These are phyloP conservation scores for Salvia hispanica DNA, from an alignment of 257 asterid genomes.

Conservation along the genomic window DNA sequence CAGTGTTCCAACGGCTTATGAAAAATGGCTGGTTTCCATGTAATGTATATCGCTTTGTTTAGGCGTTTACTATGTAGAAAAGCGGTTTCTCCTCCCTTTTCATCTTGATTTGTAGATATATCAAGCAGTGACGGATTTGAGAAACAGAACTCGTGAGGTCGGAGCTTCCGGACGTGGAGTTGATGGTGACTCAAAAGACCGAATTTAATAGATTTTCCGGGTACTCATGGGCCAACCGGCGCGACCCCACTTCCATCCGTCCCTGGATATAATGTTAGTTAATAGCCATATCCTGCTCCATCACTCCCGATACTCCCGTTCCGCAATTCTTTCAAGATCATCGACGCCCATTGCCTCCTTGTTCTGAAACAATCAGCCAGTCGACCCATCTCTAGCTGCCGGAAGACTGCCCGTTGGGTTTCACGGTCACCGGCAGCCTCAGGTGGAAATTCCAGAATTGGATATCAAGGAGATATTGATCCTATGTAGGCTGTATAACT, in stretches of 20 bases:
- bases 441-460: conserved; percentile 72
- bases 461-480: conserved; percentile 64
- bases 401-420: conserved; percentile 43
- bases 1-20: conserved; percentile 2
- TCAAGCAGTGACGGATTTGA: not conserved
- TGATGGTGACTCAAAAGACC: conserved; percentile 1
- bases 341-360: conserved; percentile 51
- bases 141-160: not conserved
- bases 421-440: conserved; percentile 50
- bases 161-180: not conserved
- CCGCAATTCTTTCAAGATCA: conserved; percentile 60
- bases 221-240: too few species aligned
- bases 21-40: not conserved
- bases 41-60: not conserved
- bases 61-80: conserved; percentile 11
- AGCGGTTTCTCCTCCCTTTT: not conserved
- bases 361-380: conserved; percentile 45
- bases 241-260: conserved; percentile 52
- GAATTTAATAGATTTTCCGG: too few species aligned
- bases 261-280: conserved; percentile 36
- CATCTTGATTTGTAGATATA: conserved; percentile 23
- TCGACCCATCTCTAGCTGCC: not conserved
- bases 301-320: conserved; percentile 45
- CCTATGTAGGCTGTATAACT: conserved; percentile 51
- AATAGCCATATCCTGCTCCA: conserved; percentile 29